These are phyloP conservation scores for Tolypocladium amazonense DNA, from an alignment of 2,329 filamentous ascomycete species.

Conservation along the genomic window DNA sequence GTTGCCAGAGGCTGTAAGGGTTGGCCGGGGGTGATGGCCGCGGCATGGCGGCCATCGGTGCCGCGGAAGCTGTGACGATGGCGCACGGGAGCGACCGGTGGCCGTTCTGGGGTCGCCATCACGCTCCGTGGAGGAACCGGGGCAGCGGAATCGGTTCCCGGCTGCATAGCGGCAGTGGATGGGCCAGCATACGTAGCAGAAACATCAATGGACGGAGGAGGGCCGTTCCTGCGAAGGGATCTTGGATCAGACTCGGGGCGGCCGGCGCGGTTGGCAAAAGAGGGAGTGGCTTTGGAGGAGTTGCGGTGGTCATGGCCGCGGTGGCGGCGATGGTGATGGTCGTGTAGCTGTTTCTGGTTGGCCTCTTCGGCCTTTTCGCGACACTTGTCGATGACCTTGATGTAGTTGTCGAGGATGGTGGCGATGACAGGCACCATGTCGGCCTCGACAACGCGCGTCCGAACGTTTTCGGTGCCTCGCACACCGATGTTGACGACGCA, in stretches of 20 bases:
- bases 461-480: slow-evolving; percentile 83
- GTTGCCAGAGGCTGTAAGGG: slow-evolving; percentile 53
- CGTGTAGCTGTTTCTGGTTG: slow-evolving; percentile 57
- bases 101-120: slow-evolving; percentile 8
- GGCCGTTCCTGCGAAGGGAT: slow-evolving; percentile 63
- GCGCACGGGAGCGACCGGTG: slow-evolving; percentile 21
- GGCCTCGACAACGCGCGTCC: slow-evolving; percentile 91
- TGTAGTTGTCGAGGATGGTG: slow-evolving; percentile 96
- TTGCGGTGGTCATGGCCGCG: slow-evolving; percentile 38
- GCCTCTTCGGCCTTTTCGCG: slow-evolving; percentile 77
- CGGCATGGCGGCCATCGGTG: slow-evolving; percentile 38
- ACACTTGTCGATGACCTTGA: slow-evolving; percentile 88
- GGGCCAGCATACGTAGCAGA: slow-evolving; percentile 31
- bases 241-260: slow-evolving; percentile 50
- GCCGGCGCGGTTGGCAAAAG: slow-evolving; percentile 41
- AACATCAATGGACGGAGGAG: slow-evolving; percentile 59
- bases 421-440: slow-evolving; percentile 99
- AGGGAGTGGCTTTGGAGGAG: slow-evolving; percentile 33
- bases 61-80: slow-evolving; percentile 40
- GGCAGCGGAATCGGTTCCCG: slow-evolving; percentile 10
- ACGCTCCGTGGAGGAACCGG: slow-evolving; percentile 5
- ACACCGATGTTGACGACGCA: slow-evolving; percentile 99
- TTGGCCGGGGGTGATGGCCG: slow-evolving; percentile 38
- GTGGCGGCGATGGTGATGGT: slow-evolving; percentile 38
- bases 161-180: slow-evolving; percentile 18